Evolutionary conservation across 345 rosid genomes (phyloP).

Genomic region (Noccaea bulbosa): DNA sequence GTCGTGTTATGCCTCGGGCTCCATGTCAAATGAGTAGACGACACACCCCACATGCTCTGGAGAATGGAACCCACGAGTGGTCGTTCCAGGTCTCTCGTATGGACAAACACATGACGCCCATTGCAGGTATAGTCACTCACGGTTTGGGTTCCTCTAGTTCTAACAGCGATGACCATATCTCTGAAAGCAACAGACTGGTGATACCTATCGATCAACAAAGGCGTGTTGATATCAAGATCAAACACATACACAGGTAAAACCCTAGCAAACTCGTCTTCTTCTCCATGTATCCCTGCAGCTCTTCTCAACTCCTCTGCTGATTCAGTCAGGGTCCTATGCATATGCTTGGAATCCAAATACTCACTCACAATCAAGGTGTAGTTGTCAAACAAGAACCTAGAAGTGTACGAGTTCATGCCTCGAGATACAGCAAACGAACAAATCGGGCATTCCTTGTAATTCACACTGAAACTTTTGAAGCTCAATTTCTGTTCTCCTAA

Average conservation of each 20-base stretch:
- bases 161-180: conserved; percentile 95
- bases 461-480: conserved; percentile 64
- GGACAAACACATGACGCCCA: conserved; percentile 87
- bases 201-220: conserved; percentile 81
- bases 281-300: conserved; percentile 71
- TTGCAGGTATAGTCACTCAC: conserved; percentile 97
- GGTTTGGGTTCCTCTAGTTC: conserved; percentile 78
- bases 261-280: conserved; percentile 77
- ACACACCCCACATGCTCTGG: conserved; percentile 99
- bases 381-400: conserved; percentile 96
- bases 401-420: conserved; percentile 83
- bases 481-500: conserved; percentile 72
- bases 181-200: conserved; percentile 90
- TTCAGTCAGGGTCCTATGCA: conserved; percentile 81
- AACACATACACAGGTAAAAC: conserved; percentile 94
- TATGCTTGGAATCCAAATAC: conserved; percentile 91
- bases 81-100: conserved; percentile 79
- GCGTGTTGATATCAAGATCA: conserved; percentile 71
- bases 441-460: conserved; percentile 69
- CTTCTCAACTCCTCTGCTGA: conserved; percentile 82
- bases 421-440: conserved; percentile 84
- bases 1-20: conserved; percentile 82
- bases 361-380: conserved; percentile 94
- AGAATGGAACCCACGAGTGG: conserved; percentile 88
- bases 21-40: conserved; percentile 91